Evolutionary conservation across 2,329 filamentous ascomycete species (phyloP).

Genomic region (Apiospora aurea): DNA sequence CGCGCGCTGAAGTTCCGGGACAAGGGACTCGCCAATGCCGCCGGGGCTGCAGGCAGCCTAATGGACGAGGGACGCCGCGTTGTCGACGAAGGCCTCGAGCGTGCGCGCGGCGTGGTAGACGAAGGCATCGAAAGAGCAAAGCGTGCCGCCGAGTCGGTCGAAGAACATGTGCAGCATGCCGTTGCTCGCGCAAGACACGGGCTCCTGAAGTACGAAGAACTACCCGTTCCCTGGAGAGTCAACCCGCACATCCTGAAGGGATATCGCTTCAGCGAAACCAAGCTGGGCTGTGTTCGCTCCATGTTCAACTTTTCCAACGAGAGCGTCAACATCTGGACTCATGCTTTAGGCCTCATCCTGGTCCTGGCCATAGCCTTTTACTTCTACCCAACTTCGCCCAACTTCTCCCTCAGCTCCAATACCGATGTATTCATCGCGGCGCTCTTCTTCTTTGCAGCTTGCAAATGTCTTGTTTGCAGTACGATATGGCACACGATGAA

Average conservation of each 20-base stretch:
- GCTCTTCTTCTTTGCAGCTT: constrained; percentile 94
- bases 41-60: constrained; percentile 73
- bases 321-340: constrained; percentile 97
- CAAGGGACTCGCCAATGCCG: constrained; percentile 71
- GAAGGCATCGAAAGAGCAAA: constrained; percentile 84
- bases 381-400: constrained; percentile 88
- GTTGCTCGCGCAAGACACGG: constrained; percentile 77
- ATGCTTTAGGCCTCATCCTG: constrained; percentile 86
- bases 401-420: constrained; percentile 86
- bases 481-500: constrained; percentile 99
- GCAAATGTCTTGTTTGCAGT: constrained; percentile 93
- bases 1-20: constrained; percentile 82
- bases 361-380: constrained; percentile 92
- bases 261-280: constrained; percentile 93
- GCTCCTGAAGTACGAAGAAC: constrained; percentile 85
- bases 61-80: constrained; percentile 82
- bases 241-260: constrained; percentile 93
- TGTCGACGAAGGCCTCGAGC: constrained; percentile 79
- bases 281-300: constrained; percentile 85
- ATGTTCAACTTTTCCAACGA: constrained; percentile 88
- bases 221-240: constrained; percentile 90
- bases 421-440: constrained; percentile 90
- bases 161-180: constrained; percentile 84
- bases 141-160: constrained; percentile 80
- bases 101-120: constrained; percentile 78